phyloP scores from a whole-genome alignment of 1,139 yeast species.

The Tardiomyces blankii region DNA sequence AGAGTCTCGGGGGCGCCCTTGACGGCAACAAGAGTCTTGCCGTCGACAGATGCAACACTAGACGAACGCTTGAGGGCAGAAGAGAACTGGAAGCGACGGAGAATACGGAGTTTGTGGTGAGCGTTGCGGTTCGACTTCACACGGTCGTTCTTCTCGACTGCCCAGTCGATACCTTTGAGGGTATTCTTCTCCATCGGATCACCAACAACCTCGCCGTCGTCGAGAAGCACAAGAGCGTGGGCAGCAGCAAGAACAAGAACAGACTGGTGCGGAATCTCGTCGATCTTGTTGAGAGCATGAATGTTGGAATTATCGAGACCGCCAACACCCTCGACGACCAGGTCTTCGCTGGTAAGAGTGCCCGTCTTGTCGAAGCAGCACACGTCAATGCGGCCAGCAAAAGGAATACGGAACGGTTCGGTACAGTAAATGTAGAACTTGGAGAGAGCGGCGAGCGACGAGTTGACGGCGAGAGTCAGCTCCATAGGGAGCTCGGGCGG shows the following conservation, averaged over 20 bases:
- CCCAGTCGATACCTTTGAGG: constrained; percentile 79
- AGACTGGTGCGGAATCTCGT: constrained; percentile 54
- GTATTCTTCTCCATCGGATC: constrained; percentile 99
- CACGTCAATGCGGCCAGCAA: constrained; percentile 96
- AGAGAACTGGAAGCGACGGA: constrained; percentile 94
- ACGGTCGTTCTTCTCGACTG: constrained; percentile 59
- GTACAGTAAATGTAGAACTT: constrained; percentile 92
- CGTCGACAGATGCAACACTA: constrained; percentile 59
- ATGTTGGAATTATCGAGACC: constrained; percentile 45
- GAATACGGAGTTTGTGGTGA: constrained; percentile 47
- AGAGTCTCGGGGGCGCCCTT: constrained; percentile 99
- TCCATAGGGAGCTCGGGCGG: constrained; percentile 99
- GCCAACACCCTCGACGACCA: constrained; percentile 93
- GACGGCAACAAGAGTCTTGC: constrained; percentile 62
- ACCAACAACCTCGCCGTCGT: constrained; percentile 96
- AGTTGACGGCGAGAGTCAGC: constrained; percentile 93
- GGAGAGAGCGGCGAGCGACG: constrained; percentile 76
- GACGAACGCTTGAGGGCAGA: constrained; percentile 93
- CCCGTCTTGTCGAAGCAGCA: constrained; percentile 99
- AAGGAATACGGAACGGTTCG: constrained; percentile 96
- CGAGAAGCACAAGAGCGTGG: constrained; percentile 86
- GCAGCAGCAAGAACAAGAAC: constrained; percentile 82
- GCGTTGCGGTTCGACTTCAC: constrained; percentile 14
- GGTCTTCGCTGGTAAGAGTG: constrained; percentile 93
- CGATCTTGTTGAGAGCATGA: constrained; percentile 46